These are phyloP conservation scores for Teratosphaeria gauchensis DNA, from an alignment of 2,329 filamentous ascomycete genomes.

Conservation along the genomic window DNA sequence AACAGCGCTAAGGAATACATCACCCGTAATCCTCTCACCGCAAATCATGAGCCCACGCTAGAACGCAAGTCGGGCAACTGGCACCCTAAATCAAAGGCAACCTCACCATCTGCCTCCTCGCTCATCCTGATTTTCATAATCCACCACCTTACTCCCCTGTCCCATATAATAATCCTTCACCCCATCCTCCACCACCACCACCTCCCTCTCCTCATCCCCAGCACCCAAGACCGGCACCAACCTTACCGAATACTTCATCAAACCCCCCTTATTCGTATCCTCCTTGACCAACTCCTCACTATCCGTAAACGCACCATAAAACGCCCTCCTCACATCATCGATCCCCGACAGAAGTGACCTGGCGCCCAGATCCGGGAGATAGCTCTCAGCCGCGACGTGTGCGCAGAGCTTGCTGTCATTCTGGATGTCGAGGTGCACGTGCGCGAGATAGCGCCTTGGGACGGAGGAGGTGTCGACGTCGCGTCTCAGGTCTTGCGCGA, in stretches of 20 bases:
- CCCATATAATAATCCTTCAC: conserved; percentile 1
- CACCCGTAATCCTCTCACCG: too few relatives aligned
- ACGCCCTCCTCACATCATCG: conserved; percentile 1
- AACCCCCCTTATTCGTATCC: conserved; percentile 1
- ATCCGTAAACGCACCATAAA: conserved; percentile 1
- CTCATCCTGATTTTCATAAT: not conserved
- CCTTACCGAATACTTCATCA: conserved; percentile 3
- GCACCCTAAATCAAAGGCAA: not conserved
- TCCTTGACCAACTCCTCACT: not conserved
- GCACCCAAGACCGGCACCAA: not conserved
- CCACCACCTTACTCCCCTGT: not conserved
- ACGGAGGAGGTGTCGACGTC: conserved; percentile 23
- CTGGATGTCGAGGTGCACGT: conserved; percentile 23
- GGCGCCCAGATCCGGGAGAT: conserved; percentile 27
- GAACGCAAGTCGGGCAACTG: too few relatives aligned
- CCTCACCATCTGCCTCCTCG: not conserved
- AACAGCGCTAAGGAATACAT: too few relatives aligned
- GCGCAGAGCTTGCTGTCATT: conserved; percentile 25
- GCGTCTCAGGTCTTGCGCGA: conserved; percentile 15
- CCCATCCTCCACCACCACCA: not conserved
- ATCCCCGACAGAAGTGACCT: conserved; percentile 22
- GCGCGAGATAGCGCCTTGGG: conserved; percentile 24
- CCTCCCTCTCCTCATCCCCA: conserved; percentile 1
- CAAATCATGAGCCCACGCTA: too few relatives aligned
- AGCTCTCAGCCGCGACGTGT: conserved; percentile 22